Evolutionary conservation across 768 basidiomycete genomes (phyloP), one percentile per base, ranked within the genome.

Genomic region (Naematelia aurantialba): DNA sequence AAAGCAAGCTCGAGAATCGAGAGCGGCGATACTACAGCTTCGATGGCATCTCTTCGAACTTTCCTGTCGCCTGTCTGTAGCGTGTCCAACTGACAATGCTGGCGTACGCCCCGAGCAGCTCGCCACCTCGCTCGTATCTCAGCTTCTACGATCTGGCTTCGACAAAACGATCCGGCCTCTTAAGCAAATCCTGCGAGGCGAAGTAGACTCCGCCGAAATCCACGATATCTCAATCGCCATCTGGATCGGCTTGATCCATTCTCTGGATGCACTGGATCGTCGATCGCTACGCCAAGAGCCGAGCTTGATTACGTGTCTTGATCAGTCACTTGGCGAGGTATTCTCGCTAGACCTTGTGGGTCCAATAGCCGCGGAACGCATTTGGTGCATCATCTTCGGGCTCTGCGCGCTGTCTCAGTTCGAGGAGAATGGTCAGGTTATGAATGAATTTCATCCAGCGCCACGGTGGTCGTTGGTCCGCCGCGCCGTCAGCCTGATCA

Each of bases 331-430:
- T 5, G 62, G 72, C 31, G 25, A 13, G 11, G 47, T 54, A 11
- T 71, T 57, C 48, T 51, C 67, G 25, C 58, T 59, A 2, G 62
- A 70, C 29, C 67, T 61, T 14, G 54, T 52, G 22, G 75, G 73
- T n/a, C 71, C 76, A 2, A 63, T 76, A 10, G 75, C 73, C 0
- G 76, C 78, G 24, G 93, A 97, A 75, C 69, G 79, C 13, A 78
- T 85, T n/a, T 93, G 91, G 88, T 81, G 80, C 34, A 79, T 81
- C 5, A 80, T 88, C 4, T 87, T 89, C 68, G 82, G 80, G 24
- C 74, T 93, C 1, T 87, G 84, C 59, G 82, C 86, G 1, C 75
- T 93, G 12, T 88, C 89, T 0, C 91, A 92, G 67, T 89, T 94
- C 78, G 87, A 86, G 0, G 68, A 79, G 0, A 75, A 80, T 29